Percentiles rank a stretch among this genome's conserved stretches.
Conservation (phyloP, 169 alveolate genomes). For the Cryptosporidium viatorum region DNA sequence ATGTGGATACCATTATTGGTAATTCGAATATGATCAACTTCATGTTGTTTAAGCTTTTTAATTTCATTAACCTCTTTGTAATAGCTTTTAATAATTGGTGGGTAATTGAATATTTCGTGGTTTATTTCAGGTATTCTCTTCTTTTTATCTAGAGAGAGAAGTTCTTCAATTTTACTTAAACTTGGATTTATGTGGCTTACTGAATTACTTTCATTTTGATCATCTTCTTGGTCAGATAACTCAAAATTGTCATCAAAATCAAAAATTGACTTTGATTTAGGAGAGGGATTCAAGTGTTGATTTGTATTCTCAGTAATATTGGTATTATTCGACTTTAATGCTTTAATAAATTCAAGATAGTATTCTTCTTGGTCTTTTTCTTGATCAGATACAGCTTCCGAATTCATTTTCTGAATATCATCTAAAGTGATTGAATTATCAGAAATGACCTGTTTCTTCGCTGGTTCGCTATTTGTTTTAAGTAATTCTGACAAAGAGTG, state of each 20-base stretch:
- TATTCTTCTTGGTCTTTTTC: constrained; percentile 37
- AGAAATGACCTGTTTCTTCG: not conserved
- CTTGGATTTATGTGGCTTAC: not conserved
- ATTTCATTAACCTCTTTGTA: constrained; percentile 89
- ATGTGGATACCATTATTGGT: constrained; percentile 87
- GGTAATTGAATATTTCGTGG: constrained; percentile 86
- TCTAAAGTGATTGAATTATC: constrained; percentile 36
- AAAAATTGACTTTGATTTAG: not conserved
- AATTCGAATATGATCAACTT: constrained; percentile 89
- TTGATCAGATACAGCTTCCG: not conserved
- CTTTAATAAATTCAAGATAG: constrained; percentile 31
- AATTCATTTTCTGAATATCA: constrained; percentile 37
- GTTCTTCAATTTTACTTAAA: constrained; percentile 2
- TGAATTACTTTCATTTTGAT: constrained; percentile 16
- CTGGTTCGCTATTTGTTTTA: not conserved
- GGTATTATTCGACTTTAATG: constrained; percentile 9
- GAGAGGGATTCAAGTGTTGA: not conserved
- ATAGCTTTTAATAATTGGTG: constrained; percentile 87
- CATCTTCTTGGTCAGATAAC: not conserved
- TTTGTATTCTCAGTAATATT: not conserved
- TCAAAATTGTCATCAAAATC: not conserved
- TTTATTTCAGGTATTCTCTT: constrained; percentile 82
- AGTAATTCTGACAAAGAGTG: constrained; percentile 28
- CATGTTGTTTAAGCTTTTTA: constrained; percentile 88
- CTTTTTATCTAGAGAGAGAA: constrained; percentile 16